A percentile compares a stretch with the other conserved stretches of the same genome.
These are phyloP conservation scores for Neltuma alba DNA, from an alignment of 306 rosid species.

Conservation along the genomic window DNA sequence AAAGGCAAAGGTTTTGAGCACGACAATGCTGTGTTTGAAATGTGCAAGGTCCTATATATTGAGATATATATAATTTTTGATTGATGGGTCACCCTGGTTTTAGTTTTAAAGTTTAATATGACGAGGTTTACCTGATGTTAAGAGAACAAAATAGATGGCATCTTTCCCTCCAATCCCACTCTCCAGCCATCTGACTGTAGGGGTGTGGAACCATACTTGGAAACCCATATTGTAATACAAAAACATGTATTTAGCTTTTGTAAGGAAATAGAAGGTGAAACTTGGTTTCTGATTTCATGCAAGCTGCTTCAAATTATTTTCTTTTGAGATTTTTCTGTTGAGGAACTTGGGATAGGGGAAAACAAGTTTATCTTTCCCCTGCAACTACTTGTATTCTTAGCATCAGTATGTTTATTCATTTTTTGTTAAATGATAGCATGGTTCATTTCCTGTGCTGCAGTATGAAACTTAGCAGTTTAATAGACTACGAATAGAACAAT, in stretches of 20 bases:
- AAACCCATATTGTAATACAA: not conserved
- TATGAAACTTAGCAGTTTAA: not conserved
- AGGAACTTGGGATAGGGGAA: not conserved
- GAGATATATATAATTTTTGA: conserved; percentile 5
- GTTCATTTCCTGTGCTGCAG: conserved; percentile 1
- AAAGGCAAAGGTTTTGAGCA: not conserved
- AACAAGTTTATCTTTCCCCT: not conserved
- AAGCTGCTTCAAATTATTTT: not conserved
- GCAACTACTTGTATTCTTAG: not conserved
- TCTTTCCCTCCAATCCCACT: fast-evolving
- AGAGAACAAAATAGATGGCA: not conserved
- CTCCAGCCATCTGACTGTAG: conserved; percentile 4
- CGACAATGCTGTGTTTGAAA: not conserved
- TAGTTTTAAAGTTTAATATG: not conserved
- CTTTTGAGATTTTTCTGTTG: not conserved
- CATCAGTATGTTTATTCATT: not conserved
- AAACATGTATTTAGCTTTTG: not conserved
- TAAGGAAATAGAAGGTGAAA: not conserved
- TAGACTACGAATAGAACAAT: not conserved
- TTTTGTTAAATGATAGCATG: not conserved
- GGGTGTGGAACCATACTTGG: conserved; percentile 13
- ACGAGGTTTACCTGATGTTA: not conserved
- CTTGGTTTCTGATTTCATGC: not conserved
- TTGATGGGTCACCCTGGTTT: not conserved
- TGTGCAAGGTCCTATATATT: not conserved